Base-by-base conservation (phyloP, 2,329 filamentous ascomycete species). In the Peltaster fructicola region DNA sequence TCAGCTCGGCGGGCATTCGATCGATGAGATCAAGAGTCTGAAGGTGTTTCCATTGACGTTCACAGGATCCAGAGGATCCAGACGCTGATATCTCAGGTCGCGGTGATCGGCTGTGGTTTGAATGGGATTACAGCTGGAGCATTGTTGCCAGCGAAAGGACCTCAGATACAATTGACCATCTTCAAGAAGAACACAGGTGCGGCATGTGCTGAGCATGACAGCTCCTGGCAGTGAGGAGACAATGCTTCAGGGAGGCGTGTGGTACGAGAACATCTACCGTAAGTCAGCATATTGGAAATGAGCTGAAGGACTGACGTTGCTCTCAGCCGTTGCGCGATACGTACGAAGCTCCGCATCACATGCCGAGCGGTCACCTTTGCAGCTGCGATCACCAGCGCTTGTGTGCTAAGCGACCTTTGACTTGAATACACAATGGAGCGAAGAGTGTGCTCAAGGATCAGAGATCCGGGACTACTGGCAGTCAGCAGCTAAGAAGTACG, bases 401-500 rank as follows among this genome's bases (percentile, higher is more conserved):
- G 7, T 22, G 13, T 22, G 17, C 8, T 8, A n/a, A 18, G 17
- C 17, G 8, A 12, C 7, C 20, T 22, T 8, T 10, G 7, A 12
- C 20, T 11, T 22, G 1, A 79, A 79, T 28, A 64, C 61, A 0
- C 57, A 75, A 34, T 81, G 75, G 75, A 61, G 60, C 0, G 68
- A 77, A 36, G 59, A 70, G 30, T 80, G 76, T 38, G 65, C 73
- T 0, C 64, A 66, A 17, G 73, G 73, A 0, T 43, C 52, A 4
- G 75, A 81, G 44, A 80, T 81, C 30, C 52, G 59, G 5, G 58
- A 65, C 9, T 81, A 81, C 41, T 71, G 71, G 68, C 60, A 74
- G 36, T 46, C 47, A 0, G 46, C 75, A 3, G 71, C 73, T 0
- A 52, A 53, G 6, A 74, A 78, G 36, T 62, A 77, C 42, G 57